phyloP scores from a whole-genome alignment of 139 green algal species.

The Tetraselmis striata region DNA sequence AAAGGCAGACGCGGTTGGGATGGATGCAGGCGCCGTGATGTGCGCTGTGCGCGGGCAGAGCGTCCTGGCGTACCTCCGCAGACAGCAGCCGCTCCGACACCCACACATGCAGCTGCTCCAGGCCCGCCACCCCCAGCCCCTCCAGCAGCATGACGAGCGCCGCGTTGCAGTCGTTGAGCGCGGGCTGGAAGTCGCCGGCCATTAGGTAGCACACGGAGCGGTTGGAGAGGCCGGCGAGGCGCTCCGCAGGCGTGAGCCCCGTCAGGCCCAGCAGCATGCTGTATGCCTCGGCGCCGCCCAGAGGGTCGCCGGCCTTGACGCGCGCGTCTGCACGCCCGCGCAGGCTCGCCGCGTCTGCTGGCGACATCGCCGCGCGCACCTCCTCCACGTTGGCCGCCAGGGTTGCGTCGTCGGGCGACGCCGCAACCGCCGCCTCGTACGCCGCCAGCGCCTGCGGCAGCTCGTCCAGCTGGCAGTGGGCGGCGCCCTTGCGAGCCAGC shows the following conservation, averaged over 20 bases:
- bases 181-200: not conserved
- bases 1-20: too few relatives aligned
- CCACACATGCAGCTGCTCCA: not conserved
- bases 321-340: not conserved
- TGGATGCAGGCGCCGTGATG: too few relatives aligned
- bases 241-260: not conserved
- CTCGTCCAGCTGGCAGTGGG: constrained; percentile 1
- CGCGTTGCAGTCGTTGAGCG: not conserved
- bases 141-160: not conserved
- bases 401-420: not conserved
- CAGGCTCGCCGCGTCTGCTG: not conserved
- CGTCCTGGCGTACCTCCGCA: not conserved
- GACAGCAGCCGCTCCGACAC: not conserved
- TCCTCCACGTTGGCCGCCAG: not conserved
- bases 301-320: not conserved
- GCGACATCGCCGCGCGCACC: not conserved
- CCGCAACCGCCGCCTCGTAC: not conserved
- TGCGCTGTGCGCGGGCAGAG: too few relatives aligned
- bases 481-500: constrained; percentile 5
- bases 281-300: not conserved
- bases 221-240: not conserved
- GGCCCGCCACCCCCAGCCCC: not conserved
- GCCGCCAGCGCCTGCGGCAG: not conserved
- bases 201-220: not conserved
- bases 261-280: not conserved